Percentiles rank a stretch among this genome's conserved stretches.
These are phyloP conservation scores for Chloromonas sp. DNA, from an alignment of 163 green algal species.

Conservation along the genomic window DNA sequence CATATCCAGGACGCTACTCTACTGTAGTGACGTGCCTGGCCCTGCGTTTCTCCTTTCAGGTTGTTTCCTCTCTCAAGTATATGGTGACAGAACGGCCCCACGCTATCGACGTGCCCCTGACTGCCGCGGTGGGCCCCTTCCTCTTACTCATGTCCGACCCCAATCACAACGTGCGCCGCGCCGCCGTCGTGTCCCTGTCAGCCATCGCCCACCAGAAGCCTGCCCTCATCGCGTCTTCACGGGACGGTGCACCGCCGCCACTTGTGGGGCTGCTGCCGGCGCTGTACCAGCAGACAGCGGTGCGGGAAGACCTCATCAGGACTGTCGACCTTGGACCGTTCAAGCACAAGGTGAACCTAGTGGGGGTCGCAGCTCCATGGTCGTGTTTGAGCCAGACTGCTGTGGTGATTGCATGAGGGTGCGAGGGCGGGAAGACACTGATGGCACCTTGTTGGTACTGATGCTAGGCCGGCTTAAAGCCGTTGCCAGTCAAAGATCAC, in stretches of 20 bases:
- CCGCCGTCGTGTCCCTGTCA: conserved; percentile 7
- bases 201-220: conserved; percentile 69
- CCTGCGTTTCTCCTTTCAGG: conserved; percentile 14
- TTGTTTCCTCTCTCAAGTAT: conserved; percentile 73
- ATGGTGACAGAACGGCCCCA: conserved; percentile 60
- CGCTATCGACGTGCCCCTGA: conserved; percentile 50
- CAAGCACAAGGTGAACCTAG: conserved; percentile 65
- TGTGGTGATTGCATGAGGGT: neutral
- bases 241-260: conserved; percentile 21
- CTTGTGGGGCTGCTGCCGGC: conserved; percentile 69
- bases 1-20: too few relatives aligned
- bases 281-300: conserved; percentile 78
- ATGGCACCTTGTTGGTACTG: neutral
- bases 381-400: neutral
- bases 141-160: conserved; percentile 47
- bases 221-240: conserved; percentile 44
- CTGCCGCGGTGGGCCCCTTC: neutral
- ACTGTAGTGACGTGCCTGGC: too few relatives aligned
- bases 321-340: conserved; percentile 93
- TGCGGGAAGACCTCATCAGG: conserved; percentile 68
- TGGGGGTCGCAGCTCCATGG: too few relatives aligned
- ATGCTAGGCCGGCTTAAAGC: neutral
- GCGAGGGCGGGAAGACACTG: neutral
- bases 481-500: too few relatives aligned
- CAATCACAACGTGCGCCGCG: conserved; percentile 47